Evolutionary conservation across 2,329 filamentous ascomycete genomes (phyloP).

Genomic region (Aspergillus vadensis): DNA sequence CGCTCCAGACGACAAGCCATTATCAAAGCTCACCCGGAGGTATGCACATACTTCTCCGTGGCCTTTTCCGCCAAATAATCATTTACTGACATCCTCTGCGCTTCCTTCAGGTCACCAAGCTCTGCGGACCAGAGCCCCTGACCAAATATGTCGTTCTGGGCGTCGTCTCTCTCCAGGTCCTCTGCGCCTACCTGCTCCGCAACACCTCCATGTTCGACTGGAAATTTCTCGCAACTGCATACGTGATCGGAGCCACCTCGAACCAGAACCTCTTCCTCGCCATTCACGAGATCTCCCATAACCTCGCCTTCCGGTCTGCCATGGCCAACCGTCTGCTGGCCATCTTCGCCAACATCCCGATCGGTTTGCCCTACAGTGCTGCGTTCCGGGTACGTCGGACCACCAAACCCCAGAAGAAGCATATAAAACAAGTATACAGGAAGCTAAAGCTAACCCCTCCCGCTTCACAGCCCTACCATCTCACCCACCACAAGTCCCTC

Average conservation of each 20-base stretch:
- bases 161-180: constrained; percentile 80
- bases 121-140: constrained; percentile 92
- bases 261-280: constrained; percentile 99
- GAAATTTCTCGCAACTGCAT: constrained; percentile 83
- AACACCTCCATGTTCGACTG: constrained; percentile 78
- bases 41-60: constrained; percentile 40
- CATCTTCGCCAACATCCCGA: constrained; percentile 92
- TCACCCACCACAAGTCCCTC: constrained; percentile 98
- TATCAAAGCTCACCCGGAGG: constrained; percentile 97
- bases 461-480: constrained; percentile 75
- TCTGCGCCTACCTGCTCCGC: constrained; percentile 74
- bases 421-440: background rate
- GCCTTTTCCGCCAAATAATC: constrained; percentile 6
- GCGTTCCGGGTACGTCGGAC: constrained; percentile 73
- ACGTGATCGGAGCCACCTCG: constrained; percentile 87
- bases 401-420: background rate
- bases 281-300: constrained; percentile 98
- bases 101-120: constrained; percentile 77
- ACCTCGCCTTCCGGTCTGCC: constrained; percentile 84
- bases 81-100: constrained; percentile 14
- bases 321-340: constrained; percentile 81
- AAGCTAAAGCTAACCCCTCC: background rate
- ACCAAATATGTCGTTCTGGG: constrained; percentile 89
- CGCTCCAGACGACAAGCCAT: constrained; percentile 87
- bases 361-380: constrained; percentile 92